Percentiles rank a stretch among this genome's conserved stretches.
Evolutionary conservation across 139 green algal species (phyloP).

Genomic region (Auxenochlorella pyrenoidosa): DNA sequence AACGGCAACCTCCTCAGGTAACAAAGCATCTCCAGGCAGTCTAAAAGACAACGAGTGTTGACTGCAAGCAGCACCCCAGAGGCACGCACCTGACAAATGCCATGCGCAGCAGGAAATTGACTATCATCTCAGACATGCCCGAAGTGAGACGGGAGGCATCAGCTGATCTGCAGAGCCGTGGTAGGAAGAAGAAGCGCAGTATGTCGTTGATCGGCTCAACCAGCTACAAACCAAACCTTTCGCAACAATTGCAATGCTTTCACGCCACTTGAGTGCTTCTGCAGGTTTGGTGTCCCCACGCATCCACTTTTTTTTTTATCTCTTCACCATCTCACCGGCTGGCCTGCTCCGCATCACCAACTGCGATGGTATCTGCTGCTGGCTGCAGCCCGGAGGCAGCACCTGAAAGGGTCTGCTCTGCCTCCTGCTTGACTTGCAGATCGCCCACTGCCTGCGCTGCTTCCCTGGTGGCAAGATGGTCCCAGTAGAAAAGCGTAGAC

Average conservation of each 20-base stretch:
- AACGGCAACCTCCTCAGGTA: background rate
- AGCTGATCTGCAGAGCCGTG: background rate
- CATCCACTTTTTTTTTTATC: background rate
- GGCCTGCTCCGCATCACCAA: background rate
- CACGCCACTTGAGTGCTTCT: too few relatives aligned
- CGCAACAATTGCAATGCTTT: too few relatives aligned
- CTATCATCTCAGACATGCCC: slow-evolving; percentile 83
- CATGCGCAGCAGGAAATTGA: slow-evolving; percentile 94
- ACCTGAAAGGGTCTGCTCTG: background rate
- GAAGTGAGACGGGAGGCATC: slow-evolving; percentile 64
- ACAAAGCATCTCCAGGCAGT: background rate
- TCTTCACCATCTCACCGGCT: background rate
- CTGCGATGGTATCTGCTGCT: background rate
- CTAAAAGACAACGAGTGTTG: too few relatives aligned
- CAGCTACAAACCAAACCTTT: too few relatives aligned
- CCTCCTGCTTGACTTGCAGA: background rate
- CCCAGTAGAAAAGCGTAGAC: slow-evolving; percentile 90
- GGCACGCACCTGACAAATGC: slow-evolving; percentile 73
- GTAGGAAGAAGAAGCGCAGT: too few relatives aligned
- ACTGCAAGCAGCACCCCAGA: too few relatives aligned
- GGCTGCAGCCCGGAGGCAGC: background rate
- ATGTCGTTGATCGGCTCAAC: too few relatives aligned
- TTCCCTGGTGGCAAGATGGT: slow-evolving; percentile 54
- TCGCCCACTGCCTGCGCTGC: background rate
- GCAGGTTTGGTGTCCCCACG: too few relatives aligned